Evolutionary conservation across 164 flowering plant genomes (phyloP).

Genomic region (Macadamia tetraphylla): DNA sequence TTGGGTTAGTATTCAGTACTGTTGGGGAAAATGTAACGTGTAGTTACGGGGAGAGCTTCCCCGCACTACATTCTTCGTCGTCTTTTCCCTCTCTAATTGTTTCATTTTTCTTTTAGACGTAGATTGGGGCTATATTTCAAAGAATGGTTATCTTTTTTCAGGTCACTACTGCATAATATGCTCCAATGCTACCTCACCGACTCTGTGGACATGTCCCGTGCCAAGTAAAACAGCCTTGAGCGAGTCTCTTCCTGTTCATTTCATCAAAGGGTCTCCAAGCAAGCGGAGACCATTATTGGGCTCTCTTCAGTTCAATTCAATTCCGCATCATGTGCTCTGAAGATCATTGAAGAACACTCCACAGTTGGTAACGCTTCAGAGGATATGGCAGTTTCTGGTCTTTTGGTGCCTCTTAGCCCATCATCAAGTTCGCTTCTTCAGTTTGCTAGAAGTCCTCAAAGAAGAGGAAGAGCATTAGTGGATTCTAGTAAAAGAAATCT

Average conservation of each 20-base stretch:
- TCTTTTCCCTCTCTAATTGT: no score
- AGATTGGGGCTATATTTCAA: no score
- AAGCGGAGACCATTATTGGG: not conserved
- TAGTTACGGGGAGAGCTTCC: no score
- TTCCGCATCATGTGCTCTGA: not conserved
- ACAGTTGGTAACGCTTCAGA: not conserved
- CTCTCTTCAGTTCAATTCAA: not conserved
- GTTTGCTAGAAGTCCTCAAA: not conserved
- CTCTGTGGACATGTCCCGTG: no score
- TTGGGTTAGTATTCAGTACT: no score
- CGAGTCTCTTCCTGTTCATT: not conserved
- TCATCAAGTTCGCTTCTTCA: not conserved
- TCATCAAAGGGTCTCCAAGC: not conserved
- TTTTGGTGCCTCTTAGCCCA: not conserved
- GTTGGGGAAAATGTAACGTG: no score
- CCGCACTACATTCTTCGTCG: no score
- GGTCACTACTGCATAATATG: no score
- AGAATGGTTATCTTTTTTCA: no score
- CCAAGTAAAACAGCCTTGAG: no score
- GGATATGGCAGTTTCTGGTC: not conserved
- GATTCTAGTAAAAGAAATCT: not conserved
- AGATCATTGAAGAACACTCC: not conserved
- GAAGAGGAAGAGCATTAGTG: not conserved
- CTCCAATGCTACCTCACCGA: no score
- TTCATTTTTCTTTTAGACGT: no score